Evolutionary conservation across 257 asterid genomes (phyloP).

Genomic region (Fraxinus pennsylvanica): DNA sequence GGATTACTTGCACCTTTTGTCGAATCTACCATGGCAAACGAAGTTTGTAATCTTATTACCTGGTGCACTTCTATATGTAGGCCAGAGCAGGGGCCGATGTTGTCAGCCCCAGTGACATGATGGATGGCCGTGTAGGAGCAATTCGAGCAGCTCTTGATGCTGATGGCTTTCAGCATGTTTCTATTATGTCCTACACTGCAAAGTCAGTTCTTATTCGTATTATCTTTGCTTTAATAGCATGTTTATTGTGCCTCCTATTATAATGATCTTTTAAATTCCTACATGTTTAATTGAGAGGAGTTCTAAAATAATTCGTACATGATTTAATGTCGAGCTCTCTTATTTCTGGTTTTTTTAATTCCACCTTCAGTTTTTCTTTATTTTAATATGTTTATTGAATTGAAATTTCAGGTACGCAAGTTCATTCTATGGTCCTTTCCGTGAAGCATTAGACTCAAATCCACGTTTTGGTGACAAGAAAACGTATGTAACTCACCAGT

Average conservation of each 20-base stretch:
- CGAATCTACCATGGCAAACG: not conserved
- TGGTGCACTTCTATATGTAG: constrained; percentile 36
- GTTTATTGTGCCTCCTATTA: not conserved
- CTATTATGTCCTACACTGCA: constrained; percentile 95
- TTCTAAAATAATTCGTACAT: not conserved
- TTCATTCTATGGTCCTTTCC: constrained; percentile 91
- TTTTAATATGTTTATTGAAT: constrained; percentile 9
- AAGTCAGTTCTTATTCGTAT: constrained; percentile 45
- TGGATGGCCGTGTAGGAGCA: constrained; percentile 99
- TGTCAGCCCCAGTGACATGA: constrained; percentile 97
- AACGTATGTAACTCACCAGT: constrained; percentile 49
- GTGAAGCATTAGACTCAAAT: constrained; percentile 94
- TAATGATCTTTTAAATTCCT: not conserved
- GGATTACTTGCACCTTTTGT: not conserved
- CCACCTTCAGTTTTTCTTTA: not conserved
- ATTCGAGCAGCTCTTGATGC: constrained; percentile 90
- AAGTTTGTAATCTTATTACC: constrained; percentile 14
- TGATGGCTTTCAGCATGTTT: constrained; percentile 81
- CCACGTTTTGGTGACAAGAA: constrained; percentile 98
- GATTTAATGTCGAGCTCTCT: not conserved
- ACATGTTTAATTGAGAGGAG: not conserved
- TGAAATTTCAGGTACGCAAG: constrained; percentile 80
- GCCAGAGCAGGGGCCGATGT: constrained; percentile 99
- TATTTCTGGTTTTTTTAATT: not conserved
- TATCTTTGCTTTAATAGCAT: not conserved